Conservation (phyloP, 2,329 filamentous ascomycete genomes). For the Penicillium sp. region DNA sequence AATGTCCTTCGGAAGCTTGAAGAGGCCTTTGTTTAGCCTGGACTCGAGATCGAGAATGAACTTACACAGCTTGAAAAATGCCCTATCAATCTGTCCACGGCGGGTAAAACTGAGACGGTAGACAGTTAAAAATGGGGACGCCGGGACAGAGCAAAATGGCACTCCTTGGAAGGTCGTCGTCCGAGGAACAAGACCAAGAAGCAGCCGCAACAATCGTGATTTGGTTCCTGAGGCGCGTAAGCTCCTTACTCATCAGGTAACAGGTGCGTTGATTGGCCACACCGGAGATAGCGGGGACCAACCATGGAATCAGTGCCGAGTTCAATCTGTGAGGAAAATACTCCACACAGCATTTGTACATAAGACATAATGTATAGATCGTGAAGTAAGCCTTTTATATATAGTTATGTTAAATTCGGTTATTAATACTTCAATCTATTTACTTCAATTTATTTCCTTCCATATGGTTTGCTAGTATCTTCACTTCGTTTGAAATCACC, state of each 20-base stretch:
- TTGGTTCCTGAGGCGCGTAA: slow-evolving; percentile 20
- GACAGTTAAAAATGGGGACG: slow-evolving; percentile 17
- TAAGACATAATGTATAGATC: background rate
- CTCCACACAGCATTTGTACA: background rate
- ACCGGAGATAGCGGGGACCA: background rate
- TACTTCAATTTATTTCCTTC: slow-evolving; percentile 24
- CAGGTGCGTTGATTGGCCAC: slow-evolving; percentile 9
- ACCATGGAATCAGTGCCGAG: background rate
- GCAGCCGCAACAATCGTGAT: slow-evolving; percentile 21
- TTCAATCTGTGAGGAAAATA: background rate
- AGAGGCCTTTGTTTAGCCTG: slow-evolving; percentile 7
- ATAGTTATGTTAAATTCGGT: background rate
- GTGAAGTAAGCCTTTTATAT: background rate
- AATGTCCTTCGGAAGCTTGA: background rate
- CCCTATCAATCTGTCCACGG: slow-evolving; percentile 21
- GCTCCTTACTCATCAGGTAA: slow-evolving; percentile 12
- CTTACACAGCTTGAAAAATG: slow-evolving; percentile 28
- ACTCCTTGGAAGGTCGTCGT: slow-evolving; percentile 33
- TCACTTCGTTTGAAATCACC: slow-evolving; percentile 34
- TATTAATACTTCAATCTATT: no score
- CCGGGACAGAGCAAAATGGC: slow-evolving; percentile 22
- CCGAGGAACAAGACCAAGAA: slow-evolving; percentile 34
- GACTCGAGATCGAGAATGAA: slow-evolving; percentile 9
- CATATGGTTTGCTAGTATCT: slow-evolving; percentile 35
- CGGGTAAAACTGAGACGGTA: slow-evolving; percentile 10